Evolutionary conservation across 176 grass and related monocot species (phyloP).

Genomic region (Aechmea fasciata): DNA sequence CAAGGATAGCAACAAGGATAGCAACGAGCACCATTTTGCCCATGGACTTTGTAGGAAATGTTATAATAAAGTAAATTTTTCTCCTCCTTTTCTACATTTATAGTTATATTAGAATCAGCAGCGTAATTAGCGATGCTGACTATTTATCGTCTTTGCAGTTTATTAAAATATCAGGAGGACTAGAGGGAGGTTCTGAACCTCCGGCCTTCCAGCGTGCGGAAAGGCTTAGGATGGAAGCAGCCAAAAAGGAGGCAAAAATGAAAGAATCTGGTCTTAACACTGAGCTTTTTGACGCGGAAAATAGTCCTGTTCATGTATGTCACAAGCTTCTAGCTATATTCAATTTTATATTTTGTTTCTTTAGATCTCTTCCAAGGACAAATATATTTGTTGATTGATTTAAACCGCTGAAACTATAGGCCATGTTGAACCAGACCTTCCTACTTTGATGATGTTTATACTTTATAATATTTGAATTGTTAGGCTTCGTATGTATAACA

Average conservation of each 20-base stretch:
- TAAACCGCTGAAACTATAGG: too few relatives aligned
- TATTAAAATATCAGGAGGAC: conserved; percentile 65
- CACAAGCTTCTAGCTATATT: not conserved
- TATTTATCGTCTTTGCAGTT: conserved; percentile 32
- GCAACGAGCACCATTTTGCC: conserved; percentile 54
- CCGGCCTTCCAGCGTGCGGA: conserved; percentile 87
- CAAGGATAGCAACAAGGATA: conserved; percentile 58
- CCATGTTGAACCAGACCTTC: too few relatives aligned
- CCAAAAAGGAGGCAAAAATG: conserved; percentile 22
- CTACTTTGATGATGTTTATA: too few relatives aligned
- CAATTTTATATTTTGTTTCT: not conserved
- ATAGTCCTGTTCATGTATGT: not conserved
- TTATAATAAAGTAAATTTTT: conserved; percentile 48
- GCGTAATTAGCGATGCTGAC: not conserved
- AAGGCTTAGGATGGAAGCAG: conserved; percentile 40
- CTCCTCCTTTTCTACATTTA: not conserved
- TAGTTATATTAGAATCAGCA: not conserved
- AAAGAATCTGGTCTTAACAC: conserved; percentile 25
- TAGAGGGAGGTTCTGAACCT: conserved; percentile 70
- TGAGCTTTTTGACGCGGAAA: not conserved
- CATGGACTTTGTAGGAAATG: conserved; percentile 93
- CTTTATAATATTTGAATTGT: too few relatives aligned
- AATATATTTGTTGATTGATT: not conserved
- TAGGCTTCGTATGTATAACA: too few relatives aligned
- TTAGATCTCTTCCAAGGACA: not conserved